phyloP scores from a whole-genome alignment of 73 alveolate genomes.

The Tetrahymena elliotti region DNA sequence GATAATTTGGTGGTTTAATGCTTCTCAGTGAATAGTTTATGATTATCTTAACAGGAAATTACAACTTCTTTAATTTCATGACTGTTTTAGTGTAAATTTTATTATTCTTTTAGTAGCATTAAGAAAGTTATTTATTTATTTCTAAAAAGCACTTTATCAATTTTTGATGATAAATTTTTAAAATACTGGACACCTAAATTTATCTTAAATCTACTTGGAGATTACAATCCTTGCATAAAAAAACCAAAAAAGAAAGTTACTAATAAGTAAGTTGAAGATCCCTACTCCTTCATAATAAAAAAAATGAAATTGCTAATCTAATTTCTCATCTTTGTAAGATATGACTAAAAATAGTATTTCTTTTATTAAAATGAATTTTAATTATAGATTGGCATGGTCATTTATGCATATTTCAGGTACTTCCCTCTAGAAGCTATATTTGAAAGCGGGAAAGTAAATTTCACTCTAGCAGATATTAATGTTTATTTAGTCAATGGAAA shows the following conservation, averaged over 20 bases:
- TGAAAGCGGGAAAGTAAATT: neutral
- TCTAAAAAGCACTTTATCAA: neutral
- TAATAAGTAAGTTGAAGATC: neutral
- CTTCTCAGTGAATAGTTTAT: constrained; percentile 36
- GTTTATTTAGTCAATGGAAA: neutral
- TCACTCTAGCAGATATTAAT: neutral
- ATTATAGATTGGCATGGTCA: neutral
- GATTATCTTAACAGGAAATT: constrained; percentile 72
- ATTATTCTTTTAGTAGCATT: neutral
- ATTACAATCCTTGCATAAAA: neutral
- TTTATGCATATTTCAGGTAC: neutral
- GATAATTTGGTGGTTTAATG: constrained; percentile 56
- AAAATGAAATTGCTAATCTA: neutral
- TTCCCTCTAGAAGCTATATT: neutral
- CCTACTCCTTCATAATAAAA: neutral
- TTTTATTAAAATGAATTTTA: neutral
- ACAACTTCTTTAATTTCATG: constrained; percentile 71
- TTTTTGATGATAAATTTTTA: constrained; percentile 37
- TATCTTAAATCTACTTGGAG: neutral
- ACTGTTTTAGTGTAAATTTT: constrained; percentile 45
- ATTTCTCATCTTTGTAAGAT: neutral
- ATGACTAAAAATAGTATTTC: neutral
- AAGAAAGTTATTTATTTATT: no score
- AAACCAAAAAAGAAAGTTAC: neutral
- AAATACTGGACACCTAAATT: neutral